Conservation (phyloP, 2,329 filamentous ascomycete species). For the Colletotrichum musae region DNA sequence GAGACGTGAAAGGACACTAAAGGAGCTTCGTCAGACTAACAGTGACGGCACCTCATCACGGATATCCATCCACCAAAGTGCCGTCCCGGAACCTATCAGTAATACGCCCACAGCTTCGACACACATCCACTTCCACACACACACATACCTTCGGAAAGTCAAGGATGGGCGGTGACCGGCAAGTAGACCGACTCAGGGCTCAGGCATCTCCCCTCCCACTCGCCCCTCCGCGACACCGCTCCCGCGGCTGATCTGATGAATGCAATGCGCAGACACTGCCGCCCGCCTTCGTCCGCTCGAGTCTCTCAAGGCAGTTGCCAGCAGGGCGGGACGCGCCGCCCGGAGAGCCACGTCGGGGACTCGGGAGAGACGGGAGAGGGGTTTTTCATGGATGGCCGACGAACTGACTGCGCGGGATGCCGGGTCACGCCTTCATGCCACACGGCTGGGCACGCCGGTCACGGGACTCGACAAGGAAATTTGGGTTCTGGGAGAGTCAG, state of each 20-base stretch:
- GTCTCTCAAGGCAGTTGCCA: slow-evolving; percentile 27
- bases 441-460: slow-evolving; percentile 25
- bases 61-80: not conserved
- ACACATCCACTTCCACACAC: not conserved
- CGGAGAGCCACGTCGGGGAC: slow-evolving; percentile 16
- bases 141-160: not conserved
- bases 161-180: slow-evolving; percentile 34
- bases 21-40: too few relatives aligned
- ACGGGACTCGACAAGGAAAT: slow-evolving; percentile 37
- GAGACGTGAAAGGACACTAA: too few relatives aligned
- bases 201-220: slow-evolving; percentile 15
- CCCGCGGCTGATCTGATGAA: slow-evolving; percentile 17
- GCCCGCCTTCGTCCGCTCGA: slow-evolving; percentile 15
- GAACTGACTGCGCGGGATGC: slow-evolving; percentile 22
- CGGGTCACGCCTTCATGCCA: slow-evolving; percentile 29
- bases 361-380: slow-evolving; percentile 27
- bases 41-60: not conserved
- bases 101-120: not conserved
- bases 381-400: slow-evolving; percentile 21
- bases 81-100: not conserved
- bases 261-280: not conserved
- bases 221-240: slow-evolving; percentile 24
- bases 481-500: slow-evolving; percentile 20
- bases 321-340: slow-evolving; percentile 39
- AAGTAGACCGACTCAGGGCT: slow-evolving; percentile 33